Base-by-base conservation (phyloP, 495 filamentous ascomycete genomes). In the Bathelium albidoporum region DNA sequence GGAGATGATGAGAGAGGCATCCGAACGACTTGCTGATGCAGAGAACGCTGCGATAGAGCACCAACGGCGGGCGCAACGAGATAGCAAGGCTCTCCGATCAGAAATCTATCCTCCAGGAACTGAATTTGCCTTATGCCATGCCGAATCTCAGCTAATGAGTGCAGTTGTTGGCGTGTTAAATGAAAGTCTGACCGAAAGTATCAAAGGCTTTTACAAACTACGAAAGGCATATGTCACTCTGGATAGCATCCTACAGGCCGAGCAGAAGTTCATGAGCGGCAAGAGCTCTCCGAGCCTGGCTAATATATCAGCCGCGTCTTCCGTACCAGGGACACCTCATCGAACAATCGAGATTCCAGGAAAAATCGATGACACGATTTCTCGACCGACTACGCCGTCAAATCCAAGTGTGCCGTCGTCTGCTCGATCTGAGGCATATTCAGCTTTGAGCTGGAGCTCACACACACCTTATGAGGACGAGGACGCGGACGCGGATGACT, bases 161-260 rank as follows among this genome's bases (percentile, higher is more conserved):
- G 95, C 94, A 7, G 87, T 98, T 18, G 83, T 96, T 3, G 90
- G 83, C 0, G 88, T 97, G 10, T 78, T 97, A 67, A 95, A 92
- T 64, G 94, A 97, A 73, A 96, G 90, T 68, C 76, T 97, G 66
- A 94, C 93, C 0, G 94, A 97, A 68, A 90, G 85, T 53, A 82
- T 98, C 70, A 89, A 87, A 73, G 90, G 89, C 1, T 96, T 97
- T 67, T 96, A 96, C 72, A 94, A 92, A 72, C 72, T 98, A 71
- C 81, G 95, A 65, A 96, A 92, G 68, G 94, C 94, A 5, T 97
- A 88, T 70, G 77, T 89, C 28, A 88, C 93, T 2, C 78, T 98
- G 20, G 87, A 96, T 72, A 81, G 80, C 4, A 88, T 98, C 62
- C 66, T 83, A 64, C 81, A 84, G 59, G 83, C 82, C 68, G 85